Conservation (phyloP, 805 yeast species). For the Lipomyces mesembrius region DNA sequence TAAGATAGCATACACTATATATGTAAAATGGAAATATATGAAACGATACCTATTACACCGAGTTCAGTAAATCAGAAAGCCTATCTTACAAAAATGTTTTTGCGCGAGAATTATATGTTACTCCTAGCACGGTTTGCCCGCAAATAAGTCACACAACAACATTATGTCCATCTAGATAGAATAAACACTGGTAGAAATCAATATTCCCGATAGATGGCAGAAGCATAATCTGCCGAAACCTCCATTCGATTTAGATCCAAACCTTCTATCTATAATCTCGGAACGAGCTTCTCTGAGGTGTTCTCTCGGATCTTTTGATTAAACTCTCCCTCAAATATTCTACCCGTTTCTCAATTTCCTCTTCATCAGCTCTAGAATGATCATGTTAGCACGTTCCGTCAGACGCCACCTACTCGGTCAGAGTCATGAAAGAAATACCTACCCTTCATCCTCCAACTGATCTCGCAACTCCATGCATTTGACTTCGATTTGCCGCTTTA, state of each 20-base stretch:
- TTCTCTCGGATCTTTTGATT: not conserved
- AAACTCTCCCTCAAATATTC: slow-evolving; percentile 26
- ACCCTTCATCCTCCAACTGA: slow-evolving; percentile 39
- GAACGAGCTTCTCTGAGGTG: not conserved
- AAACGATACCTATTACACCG: not conserved
- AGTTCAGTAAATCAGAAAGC: not conserved
- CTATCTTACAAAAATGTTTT: not conserved
- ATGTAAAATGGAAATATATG: not conserved
- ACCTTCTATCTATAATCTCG: not conserved
- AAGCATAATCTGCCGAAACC: too few species aligned
- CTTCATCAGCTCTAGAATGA: slow-evolving; percentile 29
- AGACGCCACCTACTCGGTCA: not conserved
- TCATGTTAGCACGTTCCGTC: not conserved
- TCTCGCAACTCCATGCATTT: slow-evolving; percentile 40
- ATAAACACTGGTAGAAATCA: not conserved
- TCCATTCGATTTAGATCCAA: not conserved
- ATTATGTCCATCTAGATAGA: not conserved
- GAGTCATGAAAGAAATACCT: slow-evolving; percentile 5
- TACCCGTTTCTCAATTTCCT: slow-evolving; percentile 37
- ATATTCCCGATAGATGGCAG: too few species aligned
- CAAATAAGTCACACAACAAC: not conserved
- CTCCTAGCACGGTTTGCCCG: too few species aligned
- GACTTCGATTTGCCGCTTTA: slow-evolving; percentile 37
- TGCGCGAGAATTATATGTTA: not conserved
- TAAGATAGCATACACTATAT: not conserved